Percentiles rank a stretch among this genome's conserved stretches.
These are phyloP conservation scores for Huntiella omanensis DNA, from an alignment of 2,329 filamentous ascomycete genomes.

Conservation along the genomic window DNA sequence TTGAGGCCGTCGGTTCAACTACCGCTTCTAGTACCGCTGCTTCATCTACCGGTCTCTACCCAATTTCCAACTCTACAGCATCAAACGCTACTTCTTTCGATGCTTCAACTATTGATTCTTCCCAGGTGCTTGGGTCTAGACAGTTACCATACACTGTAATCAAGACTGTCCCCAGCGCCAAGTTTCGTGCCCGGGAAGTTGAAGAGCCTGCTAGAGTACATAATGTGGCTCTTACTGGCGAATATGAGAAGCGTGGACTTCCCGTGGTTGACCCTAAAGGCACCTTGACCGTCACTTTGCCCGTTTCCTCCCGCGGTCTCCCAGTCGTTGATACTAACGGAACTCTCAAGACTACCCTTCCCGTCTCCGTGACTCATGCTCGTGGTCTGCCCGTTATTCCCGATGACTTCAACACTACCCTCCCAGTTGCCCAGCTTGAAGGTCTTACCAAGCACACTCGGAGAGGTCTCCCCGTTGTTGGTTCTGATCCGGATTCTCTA, in stretches of 20 bases:
- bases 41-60: background rate
- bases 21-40: background rate
- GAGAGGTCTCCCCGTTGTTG: conserved; percentile 8
- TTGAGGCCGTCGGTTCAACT: background rate
- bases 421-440: conserved; percentile 3
- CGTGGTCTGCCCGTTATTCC: conserved; percentile 6
- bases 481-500: conserved; percentile 4
- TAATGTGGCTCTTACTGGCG: too few relatives aligned
- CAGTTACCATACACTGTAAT: background rate
- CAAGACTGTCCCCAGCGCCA: background rate
- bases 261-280: background rate
- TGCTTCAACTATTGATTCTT: conserved; percentile 1
- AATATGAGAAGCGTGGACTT: background rate
- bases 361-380: conserved; percentile 2
- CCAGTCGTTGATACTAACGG: background rate
- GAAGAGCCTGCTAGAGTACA: too few relatives aligned
- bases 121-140: conserved; percentile 2
- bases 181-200: too few relatives aligned
- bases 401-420: conserved; percentile 6
- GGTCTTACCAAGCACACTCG: conserved; percentile 1
- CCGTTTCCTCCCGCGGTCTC: background rate
- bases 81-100: background rate
- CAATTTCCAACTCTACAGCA: background rate
- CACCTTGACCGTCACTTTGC: conserved; percentile 3
- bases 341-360: conserved; percentile 6